These are phyloP conservation scores for Westerdykella aurantiaca DNA, from an alignment of 2,329 filamentous ascomycete species.

Conservation along the genomic window DNA sequence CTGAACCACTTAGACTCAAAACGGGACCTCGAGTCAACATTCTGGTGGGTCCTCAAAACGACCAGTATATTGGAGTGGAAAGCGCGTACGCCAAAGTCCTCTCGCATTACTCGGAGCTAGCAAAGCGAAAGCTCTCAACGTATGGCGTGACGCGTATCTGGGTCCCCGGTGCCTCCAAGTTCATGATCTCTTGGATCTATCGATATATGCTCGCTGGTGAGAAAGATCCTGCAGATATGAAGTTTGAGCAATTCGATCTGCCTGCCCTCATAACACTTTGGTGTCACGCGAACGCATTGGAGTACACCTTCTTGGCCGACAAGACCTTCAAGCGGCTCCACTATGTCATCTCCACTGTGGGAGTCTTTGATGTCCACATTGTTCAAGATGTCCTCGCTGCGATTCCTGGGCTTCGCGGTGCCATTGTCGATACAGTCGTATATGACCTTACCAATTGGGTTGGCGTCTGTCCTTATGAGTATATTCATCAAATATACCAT, in stretches of 20 bases:
- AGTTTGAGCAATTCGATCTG: conserved; percentile 10
- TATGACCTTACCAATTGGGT: too few relatives aligned
- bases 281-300: conserved; percentile 11
- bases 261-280: conserved; percentile 12
- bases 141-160: conserved; percentile 2
- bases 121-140: conserved; percentile 9
- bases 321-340: conserved; percentile 8
- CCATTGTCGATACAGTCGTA: too few relatives aligned
- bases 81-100: conserved; percentile 12
- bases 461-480: too few relatives aligned
- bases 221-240: conserved; percentile 3
- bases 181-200: conserved; percentile 18
- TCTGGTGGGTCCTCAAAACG: conserved; percentile 8
- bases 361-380: too few relatives aligned
- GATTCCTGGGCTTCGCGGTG: too few relatives aligned
- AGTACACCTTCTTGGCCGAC: conserved; percentile 9
- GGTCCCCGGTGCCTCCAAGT: conserved; percentile 13
- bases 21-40: conserved; percentile 13
- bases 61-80: conserved; percentile 18
- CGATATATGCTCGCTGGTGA: conserved; percentile 19
- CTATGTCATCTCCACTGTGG: background rate
- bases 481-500: too few relatives aligned
- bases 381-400: too few relatives aligned
- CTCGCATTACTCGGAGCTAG: conserved; percentile 12
- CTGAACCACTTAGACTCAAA: conserved; percentile 10